Evolutionary conservation across 306 rosid genomes (phyloP), one percentile per base, ranked within the genome.

Genomic region (Sphenostylis stenocarpa): DNA sequence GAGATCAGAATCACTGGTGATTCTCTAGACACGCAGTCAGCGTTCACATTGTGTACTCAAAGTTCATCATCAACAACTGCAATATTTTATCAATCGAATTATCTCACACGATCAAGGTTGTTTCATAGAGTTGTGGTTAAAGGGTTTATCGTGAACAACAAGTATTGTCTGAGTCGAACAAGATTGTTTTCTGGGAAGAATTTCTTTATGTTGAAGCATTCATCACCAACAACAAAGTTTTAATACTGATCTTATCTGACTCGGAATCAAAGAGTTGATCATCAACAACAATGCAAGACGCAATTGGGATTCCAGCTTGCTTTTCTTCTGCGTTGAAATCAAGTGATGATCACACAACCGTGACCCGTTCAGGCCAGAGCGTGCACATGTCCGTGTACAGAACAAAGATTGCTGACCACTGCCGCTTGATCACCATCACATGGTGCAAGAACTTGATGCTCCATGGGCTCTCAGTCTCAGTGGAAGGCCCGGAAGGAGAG

Each of bases 381-480:
- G 79, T 89, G 20, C 75, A 81, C 61, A 86, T 86, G 90, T 85
- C 93, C 5, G 88, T 85, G 26, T 94, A 92, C 16, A 82, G 87
- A 75, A 92, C 97, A 66, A 87, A 90, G 84, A 72, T 94, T 13
- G 97, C 94, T 7, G 97, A 89, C 26, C 88, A 82, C 45, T 84
- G 91, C 76, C 94, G 92, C 29, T 72, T 90, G 80, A 84, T 92
- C 81, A 94, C 95, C 6, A 38, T 94, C 73, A 85, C 96, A 21
- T 94, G 98, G 98, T 92, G 96, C 90, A 94, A 94, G 79, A 92
- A 90, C 41, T 19, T 92, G 73, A 38, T 91, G 70, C 88, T 91
- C 17, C 96, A 89, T 61, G 98, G 97, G 23, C 86, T 94, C 4
- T 91, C 90, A 20, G 89, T 94, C 52, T 84, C 96, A 6, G 91